Percentiles rank a stretch among this genome's conserved stretches.
Evolutionary conservation across 108 stramenopile species (phyloP).

Genomic region (Cyclotella choctawhatcheeana): DNA sequence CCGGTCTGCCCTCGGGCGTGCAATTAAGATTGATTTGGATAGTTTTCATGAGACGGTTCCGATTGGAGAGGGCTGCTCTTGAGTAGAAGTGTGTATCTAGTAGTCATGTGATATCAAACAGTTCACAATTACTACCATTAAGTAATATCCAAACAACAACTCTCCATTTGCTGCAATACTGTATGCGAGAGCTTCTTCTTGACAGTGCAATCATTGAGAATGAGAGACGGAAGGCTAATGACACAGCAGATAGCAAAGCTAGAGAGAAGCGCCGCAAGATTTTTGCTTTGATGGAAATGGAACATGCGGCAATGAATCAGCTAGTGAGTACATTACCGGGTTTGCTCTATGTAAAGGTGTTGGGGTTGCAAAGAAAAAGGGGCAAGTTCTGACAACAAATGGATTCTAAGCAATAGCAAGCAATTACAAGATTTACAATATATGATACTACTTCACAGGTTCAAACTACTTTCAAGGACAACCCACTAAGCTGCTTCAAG

Average conservation of each 20-base stretch:
- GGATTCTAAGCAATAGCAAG: neutral
- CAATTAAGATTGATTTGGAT: constrained; percentile 34
- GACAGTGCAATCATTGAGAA: constrained; percentile 85
- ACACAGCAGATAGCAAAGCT: constrained; percentile 60
- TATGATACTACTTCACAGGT: no score
- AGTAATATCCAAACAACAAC: no score
- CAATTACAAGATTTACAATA: constrained; percentile 7
- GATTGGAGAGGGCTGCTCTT: constrained; percentile 12
- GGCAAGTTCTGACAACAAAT: constrained; percentile 67
- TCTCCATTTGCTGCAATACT: no score
- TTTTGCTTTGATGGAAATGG: constrained; percentile 90
- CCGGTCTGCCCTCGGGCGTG: constrained; percentile 22
- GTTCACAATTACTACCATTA: no score
- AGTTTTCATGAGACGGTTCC: constrained; percentile 22
- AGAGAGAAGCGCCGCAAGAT: constrained; percentile 85
- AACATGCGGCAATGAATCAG: constrained; percentile 92
- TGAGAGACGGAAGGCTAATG: constrained; percentile 79
- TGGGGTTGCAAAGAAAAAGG: constrained; percentile 78
- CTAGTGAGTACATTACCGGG: constrained; percentile 88
- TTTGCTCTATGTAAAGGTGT: constrained; percentile 83
- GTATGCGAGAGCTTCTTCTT: no score
- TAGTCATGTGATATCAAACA: no score
- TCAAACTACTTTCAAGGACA: neutral
- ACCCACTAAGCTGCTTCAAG: constrained; percentile 21
- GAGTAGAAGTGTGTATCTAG: no score